These are phyloP conservation scores for Phytophthora europaea DNA, from an alignment of 352 stramenopile genomes.

Conservation along the genomic window DNA sequence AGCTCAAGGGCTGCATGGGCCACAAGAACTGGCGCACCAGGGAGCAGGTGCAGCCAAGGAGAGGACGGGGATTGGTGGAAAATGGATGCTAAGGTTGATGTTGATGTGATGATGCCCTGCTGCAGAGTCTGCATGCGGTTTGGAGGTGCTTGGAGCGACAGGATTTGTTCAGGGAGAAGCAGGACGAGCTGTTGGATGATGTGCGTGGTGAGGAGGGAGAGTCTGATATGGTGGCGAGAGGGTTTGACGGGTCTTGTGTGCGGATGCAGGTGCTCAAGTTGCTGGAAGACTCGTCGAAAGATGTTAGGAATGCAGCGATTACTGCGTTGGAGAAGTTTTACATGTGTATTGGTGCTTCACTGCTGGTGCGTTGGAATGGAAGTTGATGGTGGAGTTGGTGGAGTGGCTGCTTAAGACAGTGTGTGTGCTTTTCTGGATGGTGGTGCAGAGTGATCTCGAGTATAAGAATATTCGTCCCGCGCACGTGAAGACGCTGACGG, in stretches of 20 bases:
- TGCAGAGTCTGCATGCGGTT: constrained; percentile 69
- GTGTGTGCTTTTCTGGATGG: neutral
- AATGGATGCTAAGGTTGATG: neutral
- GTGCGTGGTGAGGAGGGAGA: constrained; percentile 31
- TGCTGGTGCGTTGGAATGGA: constrained; percentile 58
- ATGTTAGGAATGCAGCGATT: constrained; percentile 83
- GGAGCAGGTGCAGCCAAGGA: constrained; percentile 64
- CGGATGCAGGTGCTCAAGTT: constrained; percentile 59
- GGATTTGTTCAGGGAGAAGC: constrained; percentile 54
- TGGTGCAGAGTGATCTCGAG: constrained; percentile 66
- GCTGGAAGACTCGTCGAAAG: constrained; percentile 86
- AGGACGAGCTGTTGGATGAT: constrained; percentile 71
- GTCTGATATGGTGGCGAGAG: neutral
- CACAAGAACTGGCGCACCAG: constrained; percentile 91
- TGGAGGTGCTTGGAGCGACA: constrained; percentile 72
- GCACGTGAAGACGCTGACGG: constrained; percentile 82
- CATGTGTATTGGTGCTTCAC: constrained; percentile 63
- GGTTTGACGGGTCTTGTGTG: neutral
- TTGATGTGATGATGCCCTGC: neutral
- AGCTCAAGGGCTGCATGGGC: constrained; percentile 43
- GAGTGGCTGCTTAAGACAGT: constrained; percentile 9
- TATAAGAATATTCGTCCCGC: constrained; percentile 76
- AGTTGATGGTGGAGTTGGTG: neutral
- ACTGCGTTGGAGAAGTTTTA: constrained; percentile 81
- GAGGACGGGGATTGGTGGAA: neutral